Evolutionary conservation across 176 grass and related monocot genomes (phyloP), one percentile per base, ranked within the genome.

Genomic region (Bonia amplexicaulis): DNA sequence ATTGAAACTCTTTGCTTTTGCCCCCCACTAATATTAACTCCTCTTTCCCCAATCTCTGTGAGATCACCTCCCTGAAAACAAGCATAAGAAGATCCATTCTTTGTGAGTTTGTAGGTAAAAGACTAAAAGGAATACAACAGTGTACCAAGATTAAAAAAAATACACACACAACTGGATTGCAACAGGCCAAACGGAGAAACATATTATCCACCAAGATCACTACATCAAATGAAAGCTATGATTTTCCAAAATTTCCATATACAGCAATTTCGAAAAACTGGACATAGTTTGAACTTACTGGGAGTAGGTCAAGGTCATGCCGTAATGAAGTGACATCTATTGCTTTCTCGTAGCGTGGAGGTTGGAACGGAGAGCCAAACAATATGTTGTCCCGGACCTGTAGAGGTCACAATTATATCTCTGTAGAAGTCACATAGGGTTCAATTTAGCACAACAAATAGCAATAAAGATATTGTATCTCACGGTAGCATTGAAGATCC

Each of bases 1-100:
- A 99, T 92, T 70, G 96, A 99, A 92, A 99, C 91, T 96, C 96
- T 96, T 89, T 99, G 96, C 72, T 99, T 99, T 82, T 99, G 96
- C 3, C 96, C 93, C 13, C 96, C 96, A 61, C 96, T 99, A 70
- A 99, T 99, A 86, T 96, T 99, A 70, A 99, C 96, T 90, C 96
- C 96, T 88, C 96, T 96, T 94, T 99, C 96, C 46, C 96, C 96
- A 88, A 99, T 99, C 75, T 99, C 96, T 73, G 96, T 99, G 44
- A 99, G 90, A 90, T 99, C 93, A 31, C 93, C 93, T 23, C 96
- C 96, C 96, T 99, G 79, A 58, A 6, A 89, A 79, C n/a, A 86
- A 89, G 55, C 71, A 88, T 52, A 88, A 63, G 25, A 41, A 76
- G 31, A 89, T 80, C 20, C 61, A 83, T 37, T 82, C 46, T 39